Evolutionary conservation across 2,329 filamentous ascomycete genomes (phyloP).

Genomic region (Torrubiella hemipterigena): DNA sequence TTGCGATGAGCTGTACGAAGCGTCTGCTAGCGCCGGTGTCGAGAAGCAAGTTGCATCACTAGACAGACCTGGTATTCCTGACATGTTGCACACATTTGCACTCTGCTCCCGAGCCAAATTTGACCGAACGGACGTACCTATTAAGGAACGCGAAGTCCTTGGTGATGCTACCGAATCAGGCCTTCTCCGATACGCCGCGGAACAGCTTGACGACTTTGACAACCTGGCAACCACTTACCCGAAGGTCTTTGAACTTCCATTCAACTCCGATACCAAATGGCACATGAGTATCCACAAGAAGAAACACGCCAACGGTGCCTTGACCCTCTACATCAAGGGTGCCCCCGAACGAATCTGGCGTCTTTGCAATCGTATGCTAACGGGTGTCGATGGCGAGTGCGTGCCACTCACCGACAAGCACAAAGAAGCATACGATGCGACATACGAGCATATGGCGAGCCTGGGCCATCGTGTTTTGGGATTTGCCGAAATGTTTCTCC

Average conservation of each 20-base stretch:
- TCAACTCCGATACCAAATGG: slow-evolving; percentile 1
- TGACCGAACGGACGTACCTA: not conserved
- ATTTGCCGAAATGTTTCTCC: not conserved
- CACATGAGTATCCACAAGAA: slow-evolving; percentile 1
- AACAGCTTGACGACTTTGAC: slow-evolving; percentile 1
- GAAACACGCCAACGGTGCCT: not conserved
- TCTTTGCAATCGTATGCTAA: not conserved
- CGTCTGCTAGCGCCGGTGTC: not conserved
- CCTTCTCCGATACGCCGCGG: not conserved
- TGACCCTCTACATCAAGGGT: slow-evolving; percentile 1
- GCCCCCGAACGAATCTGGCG: slow-evolving; percentile 1
- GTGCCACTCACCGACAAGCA: not conserved
- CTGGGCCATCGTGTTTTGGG: not conserved
- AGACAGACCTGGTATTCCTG: not conserved
- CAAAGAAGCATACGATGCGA: not conserved
- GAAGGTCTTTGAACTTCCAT: slow-evolving; percentile 1
- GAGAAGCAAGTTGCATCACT: not conserved
- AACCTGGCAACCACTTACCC: not conserved
- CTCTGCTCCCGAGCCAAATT: slow-evolving; percentile 1
- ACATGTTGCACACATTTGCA: not conserved
- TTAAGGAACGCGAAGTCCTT: not conserved
- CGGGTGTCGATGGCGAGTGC: not conserved
- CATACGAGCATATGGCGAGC: not conserved
- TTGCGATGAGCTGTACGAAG: not conserved
- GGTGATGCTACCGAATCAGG: slow-evolving; percentile 1